Conservation (phyloP, 2,329 filamentous ascomycete species). For the Aureobasidium lini region DNA sequence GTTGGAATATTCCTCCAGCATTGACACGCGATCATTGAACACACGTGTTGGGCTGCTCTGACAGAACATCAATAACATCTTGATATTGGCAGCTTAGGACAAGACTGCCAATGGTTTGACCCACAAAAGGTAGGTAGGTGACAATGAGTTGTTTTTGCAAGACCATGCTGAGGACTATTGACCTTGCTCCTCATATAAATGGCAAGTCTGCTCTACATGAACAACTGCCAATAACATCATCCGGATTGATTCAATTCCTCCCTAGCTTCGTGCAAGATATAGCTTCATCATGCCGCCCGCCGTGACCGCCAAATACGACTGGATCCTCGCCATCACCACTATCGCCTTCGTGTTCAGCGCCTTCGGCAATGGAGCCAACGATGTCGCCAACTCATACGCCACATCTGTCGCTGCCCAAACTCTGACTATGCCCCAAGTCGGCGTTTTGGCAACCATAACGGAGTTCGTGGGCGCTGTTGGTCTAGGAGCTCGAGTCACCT, state of each 20-base stretch:
- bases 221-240: no score
- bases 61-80: not conserved
- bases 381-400: constrained; percentile 45
- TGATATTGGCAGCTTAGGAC: not conserved
- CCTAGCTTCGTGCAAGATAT: not conserved
- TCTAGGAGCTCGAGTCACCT: constrained; percentile 47
- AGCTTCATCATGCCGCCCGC: not conserved
- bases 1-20: not conserved
- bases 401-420: constrained; percentile 42
- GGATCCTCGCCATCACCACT: not conserved
- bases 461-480: constrained; percentile 47
- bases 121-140: not conserved
- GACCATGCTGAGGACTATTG: not conserved
- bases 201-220: no score
- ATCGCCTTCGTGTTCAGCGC: not conserved
- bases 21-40: not conserved
- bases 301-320: not conserved
- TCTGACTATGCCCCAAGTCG: constrained; percentile 29
- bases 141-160: not conserved
- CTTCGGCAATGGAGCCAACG: constrained; percentile 23
- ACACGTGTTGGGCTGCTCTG: not conserved
- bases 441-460: constrained; percentile 41
- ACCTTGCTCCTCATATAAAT: not conserved
- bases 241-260: not conserved
- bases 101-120: not conserved